Base-by-base conservation (phyloP, 2,329 filamentous ascomycete species). In the Neophaeococcomyces aloes region DNA sequence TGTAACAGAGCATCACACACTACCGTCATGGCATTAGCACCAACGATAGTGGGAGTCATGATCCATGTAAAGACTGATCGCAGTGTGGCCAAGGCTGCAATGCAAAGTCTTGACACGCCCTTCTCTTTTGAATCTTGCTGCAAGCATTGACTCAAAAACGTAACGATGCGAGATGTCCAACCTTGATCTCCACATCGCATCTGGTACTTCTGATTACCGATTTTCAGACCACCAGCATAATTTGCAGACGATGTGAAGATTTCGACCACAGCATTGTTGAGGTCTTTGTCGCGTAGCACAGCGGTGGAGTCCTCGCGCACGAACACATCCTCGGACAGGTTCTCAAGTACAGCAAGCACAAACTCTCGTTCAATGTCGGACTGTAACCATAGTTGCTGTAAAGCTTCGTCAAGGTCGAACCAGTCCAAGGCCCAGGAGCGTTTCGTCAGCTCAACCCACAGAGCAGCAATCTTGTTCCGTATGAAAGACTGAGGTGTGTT, bases 361-460 rank as follows among this genome's bases (percentile, higher is more conserved):
- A 96, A 76, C 59, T 91, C 83, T 63, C 93, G 91, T 61, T 87
- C 81, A 36, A 74, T 70, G 27, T 75, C 60, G 42, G 68, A 68
- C 11, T 63, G 68, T 19, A 70, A 67, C 91, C 91, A 98, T 15
- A 96, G 71, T 56, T 79, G 75, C 34, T 88, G 76, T 44, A 98
- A 73, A 58, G 84, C 73, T 50, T 79, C 68, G 61, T 98, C 93
- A 89, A 98, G 94, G 59, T 93, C 80, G 69, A 83, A 79, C 91
- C 93, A 98, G 49, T 91, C 83, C 25, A 78, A 72, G n/a, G 75
- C 86, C 91, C 91, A 98, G 59, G 79, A 84, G 56, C 89, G 77
- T 68, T 96, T 96, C 31, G 88, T 87, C 42, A 94, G 72, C 63
- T 96, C 91, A 6, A 88, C 85, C 91, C 91, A 98, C 49, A 98